Evolutionary conservation across 2,329 filamentous ascomycete genomes (phyloP).

Genomic region (Leptographium flavum): DNA sequence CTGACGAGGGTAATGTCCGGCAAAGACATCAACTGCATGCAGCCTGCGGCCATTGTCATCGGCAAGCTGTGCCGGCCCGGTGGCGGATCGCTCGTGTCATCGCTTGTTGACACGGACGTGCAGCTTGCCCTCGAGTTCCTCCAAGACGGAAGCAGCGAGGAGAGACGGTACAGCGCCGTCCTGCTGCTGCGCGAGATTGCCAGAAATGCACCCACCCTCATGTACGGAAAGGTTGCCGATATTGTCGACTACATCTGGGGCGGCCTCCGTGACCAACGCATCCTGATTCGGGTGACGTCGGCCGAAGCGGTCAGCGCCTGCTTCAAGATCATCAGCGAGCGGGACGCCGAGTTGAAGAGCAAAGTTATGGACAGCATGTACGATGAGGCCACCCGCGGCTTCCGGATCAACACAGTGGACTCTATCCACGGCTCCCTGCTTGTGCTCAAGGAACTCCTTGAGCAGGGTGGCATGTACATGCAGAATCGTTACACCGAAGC

Average conservation of each 20-base stretch:
- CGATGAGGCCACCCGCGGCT: slow-evolving; percentile 65
- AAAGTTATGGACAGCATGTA: slow-evolving; percentile 87
- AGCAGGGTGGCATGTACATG: slow-evolving; percentile 99
- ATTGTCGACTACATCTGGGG: slow-evolving; percentile 97
- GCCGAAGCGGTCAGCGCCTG: slow-evolving; percentile 89
- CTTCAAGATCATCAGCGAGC: slow-evolving; percentile 87
- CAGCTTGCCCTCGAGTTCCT: slow-evolving; percentile 95
- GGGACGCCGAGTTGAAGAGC: slow-evolving; percentile 76
- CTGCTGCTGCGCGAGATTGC: slow-evolving; percentile 82
- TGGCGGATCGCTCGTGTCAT: slow-evolving; percentile 84
- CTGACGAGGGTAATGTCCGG: slow-evolving; percentile 78
- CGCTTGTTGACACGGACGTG: slow-evolving; percentile 91
- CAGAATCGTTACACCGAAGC: slow-evolving; percentile 83
- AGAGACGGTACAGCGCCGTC: slow-evolving; percentile 83
- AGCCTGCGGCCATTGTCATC: slow-evolving; percentile 74
- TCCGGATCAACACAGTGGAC: slow-evolving; percentile 70
- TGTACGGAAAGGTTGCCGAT: slow-evolving; percentile 90
- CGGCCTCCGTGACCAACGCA: slow-evolving; percentile 74
- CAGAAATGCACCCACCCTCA: slow-evolving; percentile 82
- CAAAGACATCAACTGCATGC: slow-evolving; percentile 82
- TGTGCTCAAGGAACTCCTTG: slow-evolving; percentile 80
- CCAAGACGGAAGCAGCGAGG: slow-evolving; percentile 87
- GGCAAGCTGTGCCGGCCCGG: slow-evolving; percentile 86
- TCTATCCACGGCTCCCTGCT: slow-evolving; percentile 87
- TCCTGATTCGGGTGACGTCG: slow-evolving; percentile 82